Base-by-base conservation (phyloP, 768 basidiomycete genomes). In the Cyclocybe cylindracea region DNA sequence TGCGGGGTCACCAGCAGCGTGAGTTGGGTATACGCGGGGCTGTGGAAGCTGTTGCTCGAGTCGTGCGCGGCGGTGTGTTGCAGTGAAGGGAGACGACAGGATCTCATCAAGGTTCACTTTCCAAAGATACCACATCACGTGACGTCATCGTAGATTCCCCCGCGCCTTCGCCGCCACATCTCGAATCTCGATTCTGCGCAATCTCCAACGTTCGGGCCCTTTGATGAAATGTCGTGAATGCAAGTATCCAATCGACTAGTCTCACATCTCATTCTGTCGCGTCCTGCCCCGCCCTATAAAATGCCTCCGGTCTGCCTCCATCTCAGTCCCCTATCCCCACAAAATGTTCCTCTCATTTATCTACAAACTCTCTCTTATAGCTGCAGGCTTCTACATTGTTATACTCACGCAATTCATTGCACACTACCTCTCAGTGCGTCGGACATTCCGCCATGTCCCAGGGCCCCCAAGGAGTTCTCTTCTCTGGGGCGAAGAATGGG, bases 401-500 rank as follows among this genome's bases (percentile, higher is more conserved):
- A 58, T 63, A 51, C 41, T 77, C 13, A 41, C 65, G 35, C 75
- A 67, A 46, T 65, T 69, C 57, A 39, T 71, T 40, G 32, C 69
- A 38, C 72, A 69, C 50, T 62, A 70, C n/a, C 14, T 78, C 40
- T 67, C 64, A 16, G 55, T 62, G 53, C 58, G 70, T 1, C 48
- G 66, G 32, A 47, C 64, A 24, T 68, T 85, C 45, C 58, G 70
- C 51, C 72, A 77, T 54, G 65, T 85, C 33, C 81, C 82, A 11
- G 83, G 85, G 1, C 85, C 84, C 8, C 62, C 58, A 14, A 32
- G 69, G 6, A 72, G 69, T 24, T 84, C 82, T 29, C 65, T 75
- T 50, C 53, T 86, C 2, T 86, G 84, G 84, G 85, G 84, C 1
- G 78, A 84, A 56, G 84, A 85, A 58, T 80, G 80, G 76, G 55